Evolutionary conservation across 768 basidiomycete genomes (phyloP).

Genomic region (Mycena venus): DNA sequence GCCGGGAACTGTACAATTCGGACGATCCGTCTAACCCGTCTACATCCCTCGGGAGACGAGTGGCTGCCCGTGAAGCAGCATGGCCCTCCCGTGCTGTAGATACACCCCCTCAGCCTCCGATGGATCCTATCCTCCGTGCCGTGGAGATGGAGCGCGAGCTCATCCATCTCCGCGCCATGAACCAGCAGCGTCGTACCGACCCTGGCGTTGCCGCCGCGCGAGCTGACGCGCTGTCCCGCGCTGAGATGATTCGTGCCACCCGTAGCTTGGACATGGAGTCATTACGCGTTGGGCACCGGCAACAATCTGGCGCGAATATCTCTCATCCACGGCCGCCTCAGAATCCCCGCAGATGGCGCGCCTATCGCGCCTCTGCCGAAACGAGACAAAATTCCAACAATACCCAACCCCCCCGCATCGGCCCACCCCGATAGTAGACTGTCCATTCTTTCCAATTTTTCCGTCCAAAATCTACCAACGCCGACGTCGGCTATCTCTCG

Average conservation of each 20-base stretch:
- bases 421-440: conserved; percentile 44
- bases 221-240: conserved; percentile 23
- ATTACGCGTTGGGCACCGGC: conserved; percentile 22
- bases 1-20: conserved; percentile 33
- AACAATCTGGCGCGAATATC: conserved; percentile 10
- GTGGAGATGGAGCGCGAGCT: conserved; percentile 43
- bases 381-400: conserved; percentile 33
- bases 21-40: conserved; percentile 55
- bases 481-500: conserved; percentile 46
- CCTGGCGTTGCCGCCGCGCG: conserved; percentile 28
- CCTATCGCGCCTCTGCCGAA: conserved; percentile 23
- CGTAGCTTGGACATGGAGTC: conserved; percentile 38
- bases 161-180: conserved; percentile 34
- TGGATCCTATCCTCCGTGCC: conserved; percentile 32
- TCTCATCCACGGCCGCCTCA: conserved; percentile 27
- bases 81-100: conserved; percentile 34
- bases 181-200: conserved; percentile 41
- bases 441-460: conserved; percentile 57
- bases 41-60: conserved; percentile 55
- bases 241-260: conserved; percentile 28
- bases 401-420: conserved; percentile 40
- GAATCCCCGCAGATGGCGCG: conserved; percentile 41
- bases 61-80: conserved; percentile 55
- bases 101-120: conserved; percentile 11
- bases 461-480: conserved; percentile 53